Evolutionary conservation across 805 yeast genomes (phyloP).

Genomic region (Candida mattraensis): DNA sequence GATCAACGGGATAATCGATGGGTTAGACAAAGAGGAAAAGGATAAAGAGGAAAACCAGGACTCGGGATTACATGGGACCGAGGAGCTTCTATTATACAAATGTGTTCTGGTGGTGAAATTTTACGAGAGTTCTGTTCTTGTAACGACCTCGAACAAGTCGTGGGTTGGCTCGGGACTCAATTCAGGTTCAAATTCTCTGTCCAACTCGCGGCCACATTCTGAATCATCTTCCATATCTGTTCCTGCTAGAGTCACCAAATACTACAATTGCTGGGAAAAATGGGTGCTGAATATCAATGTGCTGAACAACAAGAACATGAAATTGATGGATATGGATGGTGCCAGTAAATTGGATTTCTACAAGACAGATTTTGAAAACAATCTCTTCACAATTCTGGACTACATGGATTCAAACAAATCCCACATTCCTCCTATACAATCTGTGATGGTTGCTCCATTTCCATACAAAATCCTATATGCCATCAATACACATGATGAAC

Average conservation of each 20-base stretch:
- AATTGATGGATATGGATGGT: conserved; percentile 16
- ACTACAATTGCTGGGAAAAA: conserved; percentile 60
- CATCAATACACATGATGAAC: conserved; percentile 26
- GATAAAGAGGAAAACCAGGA: conserved; percentile 11
- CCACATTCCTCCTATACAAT: conserved; percentile 74
- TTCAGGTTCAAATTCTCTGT: conserved; percentile 7
- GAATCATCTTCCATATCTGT: conserved; percentile 19
- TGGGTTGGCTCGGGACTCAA: conserved; percentile 34
- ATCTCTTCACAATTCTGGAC: conserved; percentile 47
- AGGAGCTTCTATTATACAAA: conserved; percentile 23
- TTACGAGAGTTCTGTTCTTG: conserved; percentile 22
- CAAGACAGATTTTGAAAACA: conserved; percentile 40
- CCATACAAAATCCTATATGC: conserved; percentile 44
- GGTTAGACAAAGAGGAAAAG: conserved; percentile 16
- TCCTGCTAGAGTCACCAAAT: conserved; percentile 35
- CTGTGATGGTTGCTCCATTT: conserved; percentile 66
- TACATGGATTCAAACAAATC: conserved; percentile 55
- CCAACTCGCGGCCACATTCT: conserved; percentile 16
- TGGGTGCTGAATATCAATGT: conserved; percentile 61
- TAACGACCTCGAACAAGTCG: conserved; percentile 46
- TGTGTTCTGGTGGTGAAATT: conserved; percentile 35
- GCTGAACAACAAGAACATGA: conserved; percentile 26
- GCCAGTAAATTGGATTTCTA: conserved; percentile 23
- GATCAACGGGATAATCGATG: conserved; percentile 31
- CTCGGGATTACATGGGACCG: conserved; percentile 1